Conservation (phyloP, 1,139 yeast genomes). For the Groenewaldozyma sp. region DNA sequence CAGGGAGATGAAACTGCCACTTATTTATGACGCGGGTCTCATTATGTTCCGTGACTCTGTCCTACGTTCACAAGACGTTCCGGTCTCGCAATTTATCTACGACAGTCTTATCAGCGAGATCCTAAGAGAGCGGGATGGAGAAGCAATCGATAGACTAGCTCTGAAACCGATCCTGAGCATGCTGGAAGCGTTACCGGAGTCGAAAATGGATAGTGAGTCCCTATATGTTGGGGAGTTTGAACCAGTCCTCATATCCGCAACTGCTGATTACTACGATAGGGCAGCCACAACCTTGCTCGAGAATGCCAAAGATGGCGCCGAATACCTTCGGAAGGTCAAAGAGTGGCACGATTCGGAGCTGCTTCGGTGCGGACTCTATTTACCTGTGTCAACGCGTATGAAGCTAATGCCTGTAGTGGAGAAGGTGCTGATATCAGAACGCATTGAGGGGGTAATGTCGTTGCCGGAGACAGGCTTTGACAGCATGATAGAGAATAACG, state of each 20-base stretch:
- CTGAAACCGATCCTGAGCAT: constrained; percentile 56
- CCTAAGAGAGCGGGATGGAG: constrained; percentile 50
- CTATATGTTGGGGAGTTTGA: constrained; percentile 62
- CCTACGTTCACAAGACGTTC: constrained; percentile 35
- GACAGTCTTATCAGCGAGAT: constrained; percentile 48
- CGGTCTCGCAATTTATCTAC: constrained; percentile 45
- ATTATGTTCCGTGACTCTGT: constrained; percentile 44
- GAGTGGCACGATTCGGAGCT: constrained; percentile 51
- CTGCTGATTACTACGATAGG: constrained; percentile 46
- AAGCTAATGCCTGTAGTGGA: constrained; percentile 50
- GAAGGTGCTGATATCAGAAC: constrained; percentile 52
- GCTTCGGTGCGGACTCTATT: constrained; percentile 43
- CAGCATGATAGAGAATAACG: constrained; percentile 42
- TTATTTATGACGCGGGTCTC: constrained; percentile 70
- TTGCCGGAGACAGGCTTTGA: constrained; percentile 47
- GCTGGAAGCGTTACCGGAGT: constrained; percentile 53
- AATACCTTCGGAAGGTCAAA: constrained; percentile 47
- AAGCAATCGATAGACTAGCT: constrained; percentile 50
- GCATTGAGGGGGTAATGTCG: constrained; percentile 44
- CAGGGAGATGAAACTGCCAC: constrained; percentile 55
- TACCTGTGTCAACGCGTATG: constrained; percentile 41
- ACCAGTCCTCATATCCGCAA: constrained; percentile 46
- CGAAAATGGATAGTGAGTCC: constrained; percentile 30
- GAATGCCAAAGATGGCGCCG: constrained; percentile 38
- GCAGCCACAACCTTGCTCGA: constrained; percentile 38